These are phyloP conservation scores for Ceratorhiza oryzae-sativae DNA, from an alignment of 1,284 basidiomycete species.

Conservation along the genomic window DNA sequence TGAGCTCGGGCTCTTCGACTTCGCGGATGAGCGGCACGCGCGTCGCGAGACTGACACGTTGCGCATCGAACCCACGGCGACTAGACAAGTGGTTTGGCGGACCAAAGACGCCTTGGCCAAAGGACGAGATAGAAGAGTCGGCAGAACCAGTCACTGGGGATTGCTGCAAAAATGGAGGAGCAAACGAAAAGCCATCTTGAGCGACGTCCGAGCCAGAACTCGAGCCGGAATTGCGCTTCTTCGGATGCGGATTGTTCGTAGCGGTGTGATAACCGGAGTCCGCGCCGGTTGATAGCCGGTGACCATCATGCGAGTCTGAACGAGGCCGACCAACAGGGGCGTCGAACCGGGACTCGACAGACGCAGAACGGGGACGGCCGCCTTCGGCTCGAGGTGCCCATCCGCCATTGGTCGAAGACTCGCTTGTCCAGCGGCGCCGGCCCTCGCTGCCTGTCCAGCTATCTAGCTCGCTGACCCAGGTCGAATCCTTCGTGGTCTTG, in stretches of 20 bases:
- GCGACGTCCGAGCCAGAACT: constrained; percentile 22
- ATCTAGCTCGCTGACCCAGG: constrained; percentile 5
- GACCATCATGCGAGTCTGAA: constrained; percentile 27
- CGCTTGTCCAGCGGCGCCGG: constrained; percentile 27
- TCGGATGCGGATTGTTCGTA: constrained; percentile 12
- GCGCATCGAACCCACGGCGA: constrained; percentile 23
- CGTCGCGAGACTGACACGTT: constrained; percentile 33
- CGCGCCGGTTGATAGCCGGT: constrained; percentile 24
- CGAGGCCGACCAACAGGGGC: constrained; percentile 19
- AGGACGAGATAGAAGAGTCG: constrained; percentile 21
- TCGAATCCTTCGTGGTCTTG: neutral
- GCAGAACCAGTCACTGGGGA: constrained; percentile 25
- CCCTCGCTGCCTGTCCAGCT: neutral
- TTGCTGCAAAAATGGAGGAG: constrained; percentile 29
- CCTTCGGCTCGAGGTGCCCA: constrained; percentile 28
- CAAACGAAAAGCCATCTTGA: constrained; percentile 23
- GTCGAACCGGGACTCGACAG: constrained; percentile 25
- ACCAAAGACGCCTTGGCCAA: constrained; percentile 24
- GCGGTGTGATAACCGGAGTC: constrained; percentile 33
- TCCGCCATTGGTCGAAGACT: constrained; percentile 13
- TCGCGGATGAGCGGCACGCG: constrained; percentile 38
- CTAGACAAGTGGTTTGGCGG: constrained; percentile 7
- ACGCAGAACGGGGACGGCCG: constrained; percentile 27
- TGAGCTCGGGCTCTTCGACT: constrained; percentile 38
- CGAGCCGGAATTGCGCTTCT: constrained; percentile 31